Evolutionary conservation across 1,284 basidiomycete species (phyloP).

Genomic region (Tilletia indica): DNA sequence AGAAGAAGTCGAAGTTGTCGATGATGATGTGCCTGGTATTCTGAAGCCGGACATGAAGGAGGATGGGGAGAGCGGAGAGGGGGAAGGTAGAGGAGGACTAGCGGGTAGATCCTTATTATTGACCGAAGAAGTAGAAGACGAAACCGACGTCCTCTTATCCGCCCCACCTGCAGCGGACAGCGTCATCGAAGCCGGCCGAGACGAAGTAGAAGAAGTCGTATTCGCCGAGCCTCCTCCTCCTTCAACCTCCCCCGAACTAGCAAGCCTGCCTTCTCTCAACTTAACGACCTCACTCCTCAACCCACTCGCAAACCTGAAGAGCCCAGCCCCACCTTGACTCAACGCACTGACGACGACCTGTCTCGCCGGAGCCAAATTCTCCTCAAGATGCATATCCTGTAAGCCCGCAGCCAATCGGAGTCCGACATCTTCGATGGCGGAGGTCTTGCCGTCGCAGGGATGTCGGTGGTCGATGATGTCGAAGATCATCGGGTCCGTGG

Average conservation of each 20-base stretch:
- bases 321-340: slow-evolving; percentile 37
- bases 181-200: not conserved
- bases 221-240: not conserved
- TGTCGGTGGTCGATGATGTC: slow-evolving; percentile 51
- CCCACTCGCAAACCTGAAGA: slow-evolving; percentile 44
- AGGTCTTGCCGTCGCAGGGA: slow-evolving; percentile 50
- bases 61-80: not conserved
- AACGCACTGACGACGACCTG: slow-evolving; percentile 49
- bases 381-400: slow-evolving; percentile 50
- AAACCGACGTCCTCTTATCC: slow-evolving; percentile 5
- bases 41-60: slow-evolving; percentile 25
- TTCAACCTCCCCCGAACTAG: not conserved
- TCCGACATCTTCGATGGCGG: slow-evolving; percentile 49
- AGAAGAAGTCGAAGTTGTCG: not conserved
- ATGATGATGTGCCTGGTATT: not conserved
- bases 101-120: not conserved
- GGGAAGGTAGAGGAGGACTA: not conserved
- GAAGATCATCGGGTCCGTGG: slow-evolving; percentile 50
- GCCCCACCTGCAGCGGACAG: not conserved
- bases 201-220: too few species aligned
- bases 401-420: slow-evolving; percentile 48
- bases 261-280: slow-evolving; percentile 20
- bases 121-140: not conserved
- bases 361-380: slow-evolving; percentile 47
- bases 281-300: slow-evolving; percentile 46